These are phyloP conservation scores for Alternaria sp. DNA, from an alignment of 2,329 filamentous ascomycete species.

Conservation along the genomic window DNA sequence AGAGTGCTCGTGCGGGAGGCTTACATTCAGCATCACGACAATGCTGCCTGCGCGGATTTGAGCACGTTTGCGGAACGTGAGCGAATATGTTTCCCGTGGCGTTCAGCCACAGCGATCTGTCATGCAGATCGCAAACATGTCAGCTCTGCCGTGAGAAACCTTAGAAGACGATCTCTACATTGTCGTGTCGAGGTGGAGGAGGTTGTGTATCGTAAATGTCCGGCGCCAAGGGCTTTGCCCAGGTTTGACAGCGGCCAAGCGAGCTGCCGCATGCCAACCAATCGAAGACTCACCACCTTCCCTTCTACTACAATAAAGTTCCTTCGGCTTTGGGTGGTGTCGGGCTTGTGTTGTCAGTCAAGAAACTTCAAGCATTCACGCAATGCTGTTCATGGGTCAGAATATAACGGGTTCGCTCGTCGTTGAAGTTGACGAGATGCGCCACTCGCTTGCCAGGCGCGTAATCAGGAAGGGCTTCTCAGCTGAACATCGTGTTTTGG, in stretches of 20 bases:
- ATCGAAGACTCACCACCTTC: not conserved
- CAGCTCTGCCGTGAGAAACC: not conserved
- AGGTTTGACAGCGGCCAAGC: too few species aligned
- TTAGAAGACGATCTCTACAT: not conserved
- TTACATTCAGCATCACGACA: not conserved
- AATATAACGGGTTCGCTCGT: not conserved
- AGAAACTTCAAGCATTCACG: not conserved
- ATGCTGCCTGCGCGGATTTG: not conserved
- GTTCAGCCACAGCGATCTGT: not conserved
- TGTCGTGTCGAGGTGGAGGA: not conserved
- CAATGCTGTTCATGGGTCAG: not conserved
- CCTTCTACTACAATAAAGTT: not conserved
- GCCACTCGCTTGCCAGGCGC: not conserved
- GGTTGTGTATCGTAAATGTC: not conserved
- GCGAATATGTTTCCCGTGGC: not conserved
- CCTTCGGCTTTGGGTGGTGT: not conserved
- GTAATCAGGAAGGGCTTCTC: not conserved
- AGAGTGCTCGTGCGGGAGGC: not conserved
- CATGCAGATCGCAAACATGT: not conserved
- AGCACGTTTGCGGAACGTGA: not conserved
- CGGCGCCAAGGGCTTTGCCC: too few species aligned
- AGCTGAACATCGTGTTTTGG: not conserved
- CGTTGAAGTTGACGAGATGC: not conserved
- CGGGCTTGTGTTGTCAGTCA: not conserved
- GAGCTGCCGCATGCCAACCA: too few species aligned